These are phyloP conservation scores for Dactylella cylindrospora DNA, from an alignment of 2,329 filamentous ascomycete genomes.

Conservation along the genomic window DNA sequence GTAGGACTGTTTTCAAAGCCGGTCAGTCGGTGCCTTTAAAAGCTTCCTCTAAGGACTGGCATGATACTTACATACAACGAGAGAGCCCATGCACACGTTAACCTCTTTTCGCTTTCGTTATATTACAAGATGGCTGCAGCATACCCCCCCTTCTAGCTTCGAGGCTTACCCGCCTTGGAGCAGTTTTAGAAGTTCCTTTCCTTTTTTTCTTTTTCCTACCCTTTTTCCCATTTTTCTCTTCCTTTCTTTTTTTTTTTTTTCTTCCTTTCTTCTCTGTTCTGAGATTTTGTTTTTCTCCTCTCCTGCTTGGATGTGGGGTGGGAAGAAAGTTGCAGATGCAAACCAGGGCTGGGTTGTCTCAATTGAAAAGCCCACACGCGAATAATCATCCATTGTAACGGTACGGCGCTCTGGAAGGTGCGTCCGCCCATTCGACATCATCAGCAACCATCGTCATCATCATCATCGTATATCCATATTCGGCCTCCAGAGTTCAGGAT, in stretches of 20 bases:
- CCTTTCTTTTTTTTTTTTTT: no score
- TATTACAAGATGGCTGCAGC: slow-evolving; percentile 5
- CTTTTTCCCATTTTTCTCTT: no score
- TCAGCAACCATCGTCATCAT: slow-evolving; percentile 29
- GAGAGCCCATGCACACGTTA: background rate
- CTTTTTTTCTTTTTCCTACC: no score
- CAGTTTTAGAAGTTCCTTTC: slow-evolving; percentile 18
- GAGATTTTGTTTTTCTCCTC: no score
- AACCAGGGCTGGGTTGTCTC: slow-evolving; percentile 38
- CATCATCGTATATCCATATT: slow-evolving; percentile 12
- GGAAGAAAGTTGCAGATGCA: slow-evolving; percentile 39
- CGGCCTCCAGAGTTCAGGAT: slow-evolving; percentile 15
- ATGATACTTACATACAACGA: slow-evolving; percentile 18
- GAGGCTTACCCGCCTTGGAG: slow-evolving; percentile 22
- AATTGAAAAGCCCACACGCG: slow-evolving; percentile 25
- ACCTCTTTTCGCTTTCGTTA: slow-evolving; percentile 18
- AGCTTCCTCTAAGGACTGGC: slow-evolving; percentile 27
- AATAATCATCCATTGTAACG: slow-evolving; percentile 32
- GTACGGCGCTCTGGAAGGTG: slow-evolving; percentile 26
- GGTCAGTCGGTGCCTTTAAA: slow-evolving; percentile 33
- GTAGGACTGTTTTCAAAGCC: slow-evolving; percentile 34
- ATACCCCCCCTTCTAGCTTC: slow-evolving; percentile 12
- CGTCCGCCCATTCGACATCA: slow-evolving; percentile 23
- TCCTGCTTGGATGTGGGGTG: slow-evolving; percentile 26
- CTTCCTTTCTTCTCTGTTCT: no score